Evolutionary conservation across 495 filamentous ascomycete genomes (phyloP), one percentile per base, ranked within the genome.

Genomic region (Amorphotheca resinae): DNA sequence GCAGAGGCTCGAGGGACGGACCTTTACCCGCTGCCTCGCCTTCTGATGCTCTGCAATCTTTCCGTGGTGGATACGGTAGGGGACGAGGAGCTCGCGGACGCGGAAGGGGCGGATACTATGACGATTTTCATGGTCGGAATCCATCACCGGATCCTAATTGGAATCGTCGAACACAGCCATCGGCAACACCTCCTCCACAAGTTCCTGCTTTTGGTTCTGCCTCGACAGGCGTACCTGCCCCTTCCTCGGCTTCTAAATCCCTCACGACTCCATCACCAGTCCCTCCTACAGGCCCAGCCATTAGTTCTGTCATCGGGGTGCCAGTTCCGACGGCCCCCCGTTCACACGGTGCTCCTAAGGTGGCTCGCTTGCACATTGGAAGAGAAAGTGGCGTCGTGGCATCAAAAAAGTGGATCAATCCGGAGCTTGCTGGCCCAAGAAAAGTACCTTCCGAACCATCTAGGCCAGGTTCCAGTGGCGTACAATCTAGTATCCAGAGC

Each of bases 191-290:
- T 9, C 85, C 84, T 14, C 82, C 84, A n/a, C 79, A 84, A 23
- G 85, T 88, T 2, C 85, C 85, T 14, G 80, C 84, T 1, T 89
- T 93, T 65, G 83, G 83, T 9, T 82, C 79, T 6, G 65, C 66
- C 1, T 72, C 72, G 3, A 64, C 62, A 26, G 47, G 43, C 36
- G 14, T 30, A 3, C 9, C 42, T 1, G 17, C 33, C 8, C 14
- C 31, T 12, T 33, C 32, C 7, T 31, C 22, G 8, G 33, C 14
- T 22, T 22, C 23, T 15, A 40, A 16, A 17, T n/a, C 18, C 11
- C 31, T 23, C 1, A 22, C 23, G n/a, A 25, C 44, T 33, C 14
- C 23, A 22, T 8, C 26, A 2, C 17, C 36, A 2, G 38, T 5
- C 14, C 22, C 34, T 21, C 32, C 30, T 22, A 21, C 32, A 28